Conservation (phyloP, 2,329 filamentous ascomycete species). For the Coleophoma cylindrospora region DNA sequence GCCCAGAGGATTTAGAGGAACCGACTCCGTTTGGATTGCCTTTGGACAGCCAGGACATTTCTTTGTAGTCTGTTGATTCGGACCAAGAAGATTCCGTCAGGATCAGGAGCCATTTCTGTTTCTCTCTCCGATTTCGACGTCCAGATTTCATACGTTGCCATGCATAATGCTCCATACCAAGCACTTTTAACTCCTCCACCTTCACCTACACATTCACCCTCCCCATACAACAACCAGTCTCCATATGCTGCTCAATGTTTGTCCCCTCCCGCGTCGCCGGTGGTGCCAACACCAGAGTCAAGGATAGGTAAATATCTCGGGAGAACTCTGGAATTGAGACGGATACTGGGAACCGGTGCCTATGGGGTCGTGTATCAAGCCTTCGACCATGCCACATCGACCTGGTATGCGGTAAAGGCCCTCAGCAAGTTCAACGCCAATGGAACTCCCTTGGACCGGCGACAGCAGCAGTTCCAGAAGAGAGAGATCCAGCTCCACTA, state of each 20-base stretch:
- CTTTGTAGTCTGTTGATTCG: constrained; percentile 20
- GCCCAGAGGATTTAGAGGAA: background rate
- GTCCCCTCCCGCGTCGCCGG: constrained; percentile 2
- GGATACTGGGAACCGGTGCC: constrained; percentile 85
- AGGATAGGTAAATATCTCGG: constrained; percentile 79
- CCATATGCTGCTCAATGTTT: background rate
- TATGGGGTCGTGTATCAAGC: constrained; percentile 94
- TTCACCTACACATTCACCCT: constrained; percentile 1
- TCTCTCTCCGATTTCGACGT: constrained; percentile 6
- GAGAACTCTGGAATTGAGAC: constrained; percentile 63
- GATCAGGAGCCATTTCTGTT: constrained; percentile 9
- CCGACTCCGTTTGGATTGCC: constrained; percentile 3
- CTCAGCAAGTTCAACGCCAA: constrained; percentile 82
- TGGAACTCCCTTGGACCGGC: constrained; percentile 67
- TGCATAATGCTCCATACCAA: constrained; percentile 14
- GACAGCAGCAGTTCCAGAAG: constrained; percentile 86
- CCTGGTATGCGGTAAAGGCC: constrained; percentile 91
- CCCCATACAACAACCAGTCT: constrained; percentile 1
- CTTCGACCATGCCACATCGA: constrained; percentile 65
- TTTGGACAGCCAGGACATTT: constrained; percentile 1
- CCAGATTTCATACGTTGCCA: constrained; percentile 21
- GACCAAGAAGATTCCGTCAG: constrained; percentile 5
- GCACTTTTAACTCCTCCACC: constrained; percentile 4
- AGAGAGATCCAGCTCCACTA: constrained; percentile 91
- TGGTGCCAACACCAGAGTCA: constrained; percentile 62